These are phyloP conservation scores for Hansenula lynferdii DNA, from an alignment of 1,139 yeast species.

Conservation along the genomic window DNA sequence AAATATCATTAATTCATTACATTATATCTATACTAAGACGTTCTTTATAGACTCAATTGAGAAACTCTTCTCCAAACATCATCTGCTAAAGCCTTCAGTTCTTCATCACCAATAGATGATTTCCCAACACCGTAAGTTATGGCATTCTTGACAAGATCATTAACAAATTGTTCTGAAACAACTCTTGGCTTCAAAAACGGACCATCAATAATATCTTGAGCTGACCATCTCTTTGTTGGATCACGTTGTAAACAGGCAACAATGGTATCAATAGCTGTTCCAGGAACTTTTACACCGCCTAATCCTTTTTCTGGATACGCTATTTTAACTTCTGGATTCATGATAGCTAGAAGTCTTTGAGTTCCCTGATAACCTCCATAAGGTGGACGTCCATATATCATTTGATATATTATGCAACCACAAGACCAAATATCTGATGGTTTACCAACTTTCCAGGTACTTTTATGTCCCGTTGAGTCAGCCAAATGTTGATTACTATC, in stretches of 20 bases:
- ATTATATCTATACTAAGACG: no score
- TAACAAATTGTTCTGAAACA: conserved; percentile 61
- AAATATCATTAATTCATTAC: no score
- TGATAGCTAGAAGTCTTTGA: conserved; percentile 77
- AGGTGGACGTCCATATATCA: conserved; percentile 93
- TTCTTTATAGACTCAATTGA: conserved; percentile 17
- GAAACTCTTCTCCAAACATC: conserved; percentile 43
- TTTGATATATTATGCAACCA: conserved; percentile 93
- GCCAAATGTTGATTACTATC: conserved; percentile 31
- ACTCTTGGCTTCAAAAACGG: conserved; percentile 70
- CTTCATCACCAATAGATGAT: conserved; percentile 26
- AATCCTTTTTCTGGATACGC: conserved; percentile 59
- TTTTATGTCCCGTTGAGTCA: conserved; percentile 23
- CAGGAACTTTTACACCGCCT: conserved; percentile 63
- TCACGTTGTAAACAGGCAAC: conserved; percentile 68
- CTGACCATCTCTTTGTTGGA: conserved; percentile 65
- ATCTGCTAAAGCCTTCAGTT: conserved; percentile 41
- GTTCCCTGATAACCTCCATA: conserved; percentile 78
- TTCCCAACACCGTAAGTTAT: conserved; percentile 21
- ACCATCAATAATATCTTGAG: conserved; percentile 52
- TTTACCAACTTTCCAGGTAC: conserved; percentile 85
- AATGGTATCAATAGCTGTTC: conserved; percentile 66
- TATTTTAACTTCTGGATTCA: conserved; percentile 82
- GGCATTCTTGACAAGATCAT: conserved; percentile 73
- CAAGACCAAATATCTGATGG: conserved; percentile 99